These are phyloP conservation scores for Penicillium psychrosexuale DNA, from an alignment of 2,329 filamentous ascomycete genomes.

Conservation along the genomic window DNA sequence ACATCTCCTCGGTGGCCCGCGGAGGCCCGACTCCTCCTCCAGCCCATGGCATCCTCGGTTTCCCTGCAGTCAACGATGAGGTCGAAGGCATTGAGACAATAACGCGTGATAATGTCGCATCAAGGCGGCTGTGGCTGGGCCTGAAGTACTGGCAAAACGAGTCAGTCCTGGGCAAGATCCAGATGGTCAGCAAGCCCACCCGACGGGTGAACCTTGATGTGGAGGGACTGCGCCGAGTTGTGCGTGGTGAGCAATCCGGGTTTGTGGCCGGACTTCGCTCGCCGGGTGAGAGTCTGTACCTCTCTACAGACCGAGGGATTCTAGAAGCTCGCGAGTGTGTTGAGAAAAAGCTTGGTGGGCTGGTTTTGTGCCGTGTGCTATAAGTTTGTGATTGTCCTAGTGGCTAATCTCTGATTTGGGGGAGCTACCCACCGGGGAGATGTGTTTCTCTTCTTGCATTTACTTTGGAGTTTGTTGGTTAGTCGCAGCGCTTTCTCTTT, in stretches of 20 bases:
- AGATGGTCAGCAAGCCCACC: conserved; percentile 69
- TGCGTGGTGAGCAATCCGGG: conserved; percentile 63
- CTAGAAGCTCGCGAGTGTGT: conserved; percentile 80
- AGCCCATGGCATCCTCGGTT: conserved; percentile 52
- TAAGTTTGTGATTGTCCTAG: conserved; percentile 26
- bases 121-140: conserved; percentile 77
- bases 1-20: conserved; percentile 75
- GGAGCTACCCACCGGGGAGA: conserved; percentile 14
- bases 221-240: conserved; percentile 60
- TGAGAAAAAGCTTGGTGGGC: conserved; percentile 73
- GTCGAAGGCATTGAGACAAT: conserved; percentile 49
- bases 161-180: conserved; percentile 69
- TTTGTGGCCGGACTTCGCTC: conserved; percentile 69
- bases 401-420: conserved; percentile 7
- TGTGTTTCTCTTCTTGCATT: conserved; percentile 32
- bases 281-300: conserved; percentile 77
- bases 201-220: conserved; percentile 66
- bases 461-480: conserved; percentile 38
- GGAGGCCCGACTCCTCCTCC: conserved; percentile 60
- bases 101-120: conserved; percentile 68
- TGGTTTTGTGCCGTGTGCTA: conserved; percentile 69
- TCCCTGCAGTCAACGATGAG: conserved; percentile 42
- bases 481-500: conserved; percentile 33
- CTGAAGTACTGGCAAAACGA: conserved; percentile 85
- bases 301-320: conserved; percentile 73